phyloP scores from a whole-genome alignment of 2,329 filamentous ascomycete genomes.

The Fusarium paranaense region DNA sequence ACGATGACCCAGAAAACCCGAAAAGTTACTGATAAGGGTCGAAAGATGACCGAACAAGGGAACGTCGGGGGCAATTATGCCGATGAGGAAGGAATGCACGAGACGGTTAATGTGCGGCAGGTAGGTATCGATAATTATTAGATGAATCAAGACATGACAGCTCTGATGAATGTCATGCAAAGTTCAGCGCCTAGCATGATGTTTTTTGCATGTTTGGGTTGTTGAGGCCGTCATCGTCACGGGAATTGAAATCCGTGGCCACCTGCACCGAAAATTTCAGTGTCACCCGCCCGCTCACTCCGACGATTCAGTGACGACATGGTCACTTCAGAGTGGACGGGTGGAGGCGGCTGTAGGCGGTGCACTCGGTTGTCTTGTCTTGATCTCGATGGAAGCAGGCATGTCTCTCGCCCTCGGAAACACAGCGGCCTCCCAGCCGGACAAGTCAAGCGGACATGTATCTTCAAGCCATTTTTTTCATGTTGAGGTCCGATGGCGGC shows the following conservation, averaged over 20 bases:
- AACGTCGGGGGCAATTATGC: slow-evolving; percentile 34
- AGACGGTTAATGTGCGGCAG: neutral
- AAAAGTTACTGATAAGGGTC: slow-evolving; percentile 21
- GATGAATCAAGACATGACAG: neutral
- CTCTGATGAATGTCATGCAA: neutral
- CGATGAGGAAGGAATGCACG: slow-evolving; percentile 16
- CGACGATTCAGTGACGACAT: slow-evolving; percentile 31
- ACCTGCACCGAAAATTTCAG: slow-evolving; percentile 9
- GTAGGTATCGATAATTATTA: neutral
- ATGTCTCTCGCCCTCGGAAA: neutral
- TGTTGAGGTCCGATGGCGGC: neutral
- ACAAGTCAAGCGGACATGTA: neutral
- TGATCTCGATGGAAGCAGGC: neutral
- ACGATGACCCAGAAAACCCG: slow-evolving; percentile 54
- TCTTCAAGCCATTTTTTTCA: neutral
- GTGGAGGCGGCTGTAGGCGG: slow-evolving; percentile 39
- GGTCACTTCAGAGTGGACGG: slow-evolving; percentile 16
- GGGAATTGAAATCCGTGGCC: slow-evolving; percentile 29
- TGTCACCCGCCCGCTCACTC: neutral
- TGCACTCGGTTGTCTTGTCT: neutral
- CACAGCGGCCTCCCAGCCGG: neutral
- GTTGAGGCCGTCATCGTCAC: slow-evolving; percentile 19
- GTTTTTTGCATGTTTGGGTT: neutral
- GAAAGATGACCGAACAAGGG: slow-evolving; percentile 26
- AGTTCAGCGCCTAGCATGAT: neutral